Base-by-base conservation (phyloP, 2,329 filamentous ascomycete species). In the Pseudogymnoascus sp. region DNA sequence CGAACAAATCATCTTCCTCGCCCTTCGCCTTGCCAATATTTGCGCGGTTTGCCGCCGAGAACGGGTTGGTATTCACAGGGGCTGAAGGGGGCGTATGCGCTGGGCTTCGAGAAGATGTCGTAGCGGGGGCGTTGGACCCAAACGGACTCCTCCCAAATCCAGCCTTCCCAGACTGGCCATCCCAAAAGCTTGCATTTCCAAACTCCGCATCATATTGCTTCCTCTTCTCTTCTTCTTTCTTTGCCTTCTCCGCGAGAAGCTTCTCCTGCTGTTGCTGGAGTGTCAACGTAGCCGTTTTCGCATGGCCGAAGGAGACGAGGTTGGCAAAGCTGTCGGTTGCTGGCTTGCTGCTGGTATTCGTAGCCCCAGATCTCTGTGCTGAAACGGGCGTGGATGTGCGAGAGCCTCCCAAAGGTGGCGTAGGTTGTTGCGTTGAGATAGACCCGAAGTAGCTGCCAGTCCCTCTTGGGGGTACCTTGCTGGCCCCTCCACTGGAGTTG, bases 251-350 rank as follows among this genome's bases (percentile, higher is more conserved):
- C 3, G 80, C 82, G 67, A 86, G 82, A 38, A 88, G 75, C 65
- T 83, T 84, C 66, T 85, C 83, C 75, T 91, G 90, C 70, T 91
- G 87, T 75, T 96, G 90, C 68, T 89, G 84, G 68, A 96, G 77
- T 66, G 85, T 88, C 15, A 97, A 79, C 67, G 89, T 95, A 62
- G 69, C 68, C 44, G 76, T 75, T 57, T 75, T 75, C 47, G 77
- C 76, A 31, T 82, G 76, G 59, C 83, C 83, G 70, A 88, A 86
- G 68, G 82, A 86, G 66, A 92, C 80, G 61, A 95, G 79, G 70
- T 87, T 89, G 71, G 90, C 89, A 76, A 95, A 95, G 78, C 88
- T 91, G 72, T 95, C 90, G 64, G 76, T 78, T 19, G 74, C 74
- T 1, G 78, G 68, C 11, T 80, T 76, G 3, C 75, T 70, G 19